Percentiles rank a stretch among this genome's conserved stretches.
These are phyloP conservation scores for Acanthamoeba comandoni DNA, from an alignment of 208 protist genomes.

Conservation along the genomic window DNA sequence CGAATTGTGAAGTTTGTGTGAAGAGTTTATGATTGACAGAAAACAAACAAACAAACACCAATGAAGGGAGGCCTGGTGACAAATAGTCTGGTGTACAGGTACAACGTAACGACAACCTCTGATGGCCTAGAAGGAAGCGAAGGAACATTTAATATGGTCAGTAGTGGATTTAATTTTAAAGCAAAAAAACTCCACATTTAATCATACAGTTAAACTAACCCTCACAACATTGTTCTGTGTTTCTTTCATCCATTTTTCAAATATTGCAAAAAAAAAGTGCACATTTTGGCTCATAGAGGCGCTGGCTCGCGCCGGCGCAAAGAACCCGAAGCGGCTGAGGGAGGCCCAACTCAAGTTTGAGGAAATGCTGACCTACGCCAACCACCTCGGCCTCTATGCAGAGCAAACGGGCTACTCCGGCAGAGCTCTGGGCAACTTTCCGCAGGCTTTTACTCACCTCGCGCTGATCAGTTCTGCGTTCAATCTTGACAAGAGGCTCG, in stretches of 20 bases:
- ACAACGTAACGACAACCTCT: constrained; percentile 4
- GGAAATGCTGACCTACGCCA: constrained; percentile 86
- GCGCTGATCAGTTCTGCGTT: constrained; percentile 83
- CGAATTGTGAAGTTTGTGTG: too few species aligned
- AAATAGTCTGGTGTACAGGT: constrained; percentile 82
- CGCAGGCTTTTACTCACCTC: constrained; percentile 86
- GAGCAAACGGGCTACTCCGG: constrained; percentile 72
- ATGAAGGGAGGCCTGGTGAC: constrained; percentile 78
- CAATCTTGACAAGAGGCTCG: constrained; percentile 79
- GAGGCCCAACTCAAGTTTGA: constrained; percentile 85
- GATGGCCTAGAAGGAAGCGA: constrained; percentile 80
- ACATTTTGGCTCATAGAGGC: constrained; percentile 85
- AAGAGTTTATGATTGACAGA: too few species aligned
- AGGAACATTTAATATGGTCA: constrained; percentile 85
- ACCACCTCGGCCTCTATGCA: constrained; percentile 84
- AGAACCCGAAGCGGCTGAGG: constrained; percentile 51
- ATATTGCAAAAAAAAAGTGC: constrained; percentile 7
- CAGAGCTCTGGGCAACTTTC: constrained; percentile 81
- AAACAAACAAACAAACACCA: too few species aligned
- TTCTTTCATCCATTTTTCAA: too few species aligned
- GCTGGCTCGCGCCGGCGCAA: constrained; percentile 69
- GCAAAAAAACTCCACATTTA: too few species aligned
- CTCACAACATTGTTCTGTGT: too few species aligned
- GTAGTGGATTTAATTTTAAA: too few species aligned
- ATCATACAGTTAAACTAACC: too few species aligned